Conservation (phyloP, 345 rosid genomes). For the Euphorbia tirucalli region DNA sequence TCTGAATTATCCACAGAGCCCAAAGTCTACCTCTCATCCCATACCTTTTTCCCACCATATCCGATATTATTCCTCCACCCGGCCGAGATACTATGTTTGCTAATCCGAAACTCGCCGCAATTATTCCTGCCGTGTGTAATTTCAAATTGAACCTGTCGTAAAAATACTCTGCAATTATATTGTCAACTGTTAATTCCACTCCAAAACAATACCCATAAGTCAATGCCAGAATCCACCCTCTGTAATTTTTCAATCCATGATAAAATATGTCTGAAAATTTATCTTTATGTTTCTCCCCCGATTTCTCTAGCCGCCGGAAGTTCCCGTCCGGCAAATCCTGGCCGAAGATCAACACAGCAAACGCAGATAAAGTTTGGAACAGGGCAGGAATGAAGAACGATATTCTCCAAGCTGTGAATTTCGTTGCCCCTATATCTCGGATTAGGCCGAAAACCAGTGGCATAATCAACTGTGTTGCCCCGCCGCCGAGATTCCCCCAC, state of each 20-base stretch:
- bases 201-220: constrained; percentile 96
- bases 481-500: constrained; percentile 95
- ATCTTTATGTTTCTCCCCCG: constrained; percentile 68
- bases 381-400: constrained; percentile 81
- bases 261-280: constrained; percentile 44
- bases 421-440: constrained; percentile 50
- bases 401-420: constrained; percentile 88
- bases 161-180: constrained; percentile 82
- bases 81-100: constrained; percentile 84
- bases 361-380: constrained; percentile 66
- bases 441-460: constrained; percentile 62
- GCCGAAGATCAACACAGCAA: constrained; percentile 64
- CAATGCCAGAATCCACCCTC: constrained; percentile 83
- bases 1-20: constrained; percentile 77
- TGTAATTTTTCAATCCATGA: constrained; percentile 59
- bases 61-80: constrained; percentile 71
- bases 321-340: constrained; percentile 87
- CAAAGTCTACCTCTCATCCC: constrained; percentile 94
- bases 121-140: constrained; percentile 76
- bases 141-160: constrained; percentile 73
- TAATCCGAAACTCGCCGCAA: constrained; percentile 81
- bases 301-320: constrained; percentile 49
- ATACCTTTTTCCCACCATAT: constrained; percentile 49
- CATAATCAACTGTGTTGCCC: constrained; percentile 89
- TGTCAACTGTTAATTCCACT: constrained; percentile 78